These are phyloP conservation scores for Fraxinus cuspidata DNA, from an alignment of 257 asterid species.

Conservation along the genomic window DNA sequence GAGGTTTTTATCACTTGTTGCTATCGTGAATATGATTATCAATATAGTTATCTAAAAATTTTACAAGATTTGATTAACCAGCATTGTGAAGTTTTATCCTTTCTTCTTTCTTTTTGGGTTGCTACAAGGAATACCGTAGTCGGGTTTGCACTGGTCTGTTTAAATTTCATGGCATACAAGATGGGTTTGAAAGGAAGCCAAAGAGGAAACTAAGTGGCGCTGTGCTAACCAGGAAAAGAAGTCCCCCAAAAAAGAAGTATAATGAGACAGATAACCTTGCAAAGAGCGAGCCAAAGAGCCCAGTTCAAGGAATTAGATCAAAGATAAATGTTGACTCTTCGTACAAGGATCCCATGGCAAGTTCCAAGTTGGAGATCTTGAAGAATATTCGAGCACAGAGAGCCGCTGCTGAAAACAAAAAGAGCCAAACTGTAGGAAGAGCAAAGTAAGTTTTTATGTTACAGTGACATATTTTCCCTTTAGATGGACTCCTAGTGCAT, in stretches of 20 bases:
- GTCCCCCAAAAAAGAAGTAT: slow-evolving; percentile 33
- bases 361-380: slow-evolving; percentile 76
- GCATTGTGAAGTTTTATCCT: neutral
- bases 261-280: slow-evolving; percentile 32
- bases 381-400: slow-evolving; percentile 73
- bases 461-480: neutral
- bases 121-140: slow-evolving; percentile 59
- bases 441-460: slow-evolving; percentile 64
- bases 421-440: slow-evolving; percentile 54
- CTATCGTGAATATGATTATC: neutral
- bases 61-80: neutral
- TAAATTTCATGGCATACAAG: slow-evolving; percentile 64
- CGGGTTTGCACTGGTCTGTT: slow-evolving; percentile 73
- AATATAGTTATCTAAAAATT: neutral
- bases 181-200: slow-evolving; percentile 58
- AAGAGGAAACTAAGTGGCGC: slow-evolving; percentile 52
- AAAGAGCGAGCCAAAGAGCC: slow-evolving; percentile 39
- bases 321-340: slow-evolving; percentile 49
- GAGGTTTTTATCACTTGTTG: neutral
- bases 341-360: slow-evolving; percentile 79
- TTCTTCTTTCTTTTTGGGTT: slow-evolving; percentile 9
- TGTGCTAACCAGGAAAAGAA: slow-evolving; percentile 45
- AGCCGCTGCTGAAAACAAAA: slow-evolving; percentile 49
- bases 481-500: neutral
- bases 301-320: slow-evolving; percentile 36